Evolutionary conservation across 2,329 filamentous ascomycete species (phyloP).

Genomic region (Mollisia scopiformis): DNA sequence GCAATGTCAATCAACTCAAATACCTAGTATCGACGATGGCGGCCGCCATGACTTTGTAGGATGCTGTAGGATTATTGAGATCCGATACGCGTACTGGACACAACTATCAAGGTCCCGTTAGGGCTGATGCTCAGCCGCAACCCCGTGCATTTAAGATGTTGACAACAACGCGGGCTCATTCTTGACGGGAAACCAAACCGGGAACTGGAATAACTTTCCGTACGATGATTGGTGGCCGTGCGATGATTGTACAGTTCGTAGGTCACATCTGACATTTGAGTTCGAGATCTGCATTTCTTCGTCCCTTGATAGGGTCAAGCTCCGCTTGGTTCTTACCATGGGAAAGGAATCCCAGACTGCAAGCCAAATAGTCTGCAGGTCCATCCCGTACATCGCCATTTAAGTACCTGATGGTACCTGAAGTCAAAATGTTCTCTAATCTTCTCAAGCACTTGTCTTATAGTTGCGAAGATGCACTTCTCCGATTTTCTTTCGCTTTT

Average conservation of each 20-base stretch:
- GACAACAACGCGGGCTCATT: neutral
- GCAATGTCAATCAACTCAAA: neutral
- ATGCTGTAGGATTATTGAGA: neutral
- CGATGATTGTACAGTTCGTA: neutral
- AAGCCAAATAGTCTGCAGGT: neutral
- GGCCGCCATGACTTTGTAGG: neutral
- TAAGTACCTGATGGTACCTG: neutral
- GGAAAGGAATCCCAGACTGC: neutral
- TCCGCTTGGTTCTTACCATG: neutral
- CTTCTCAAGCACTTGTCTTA: neutral
- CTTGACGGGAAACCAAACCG: neutral
- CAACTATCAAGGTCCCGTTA: neutral
- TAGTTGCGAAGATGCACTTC: slow-evolving; percentile 1
- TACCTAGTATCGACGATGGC: neutral
- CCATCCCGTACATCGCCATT: neutral
- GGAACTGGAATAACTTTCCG: neutral
- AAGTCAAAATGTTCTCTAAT: slow-evolving; percentile 4
- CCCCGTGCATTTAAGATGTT: neutral
- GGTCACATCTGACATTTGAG: neutral
- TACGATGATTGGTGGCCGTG: neutral
- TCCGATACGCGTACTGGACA: neutral
- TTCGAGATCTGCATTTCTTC: neutral
- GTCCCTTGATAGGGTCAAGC: neutral
- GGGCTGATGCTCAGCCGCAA: neutral
- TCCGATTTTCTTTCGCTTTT: neutral